Evolutionary conservation across 345 rosid species (phyloP), one percentile per base, ranked within the genome.

Genomic region (Rhodamnia rubescens): DNA sequence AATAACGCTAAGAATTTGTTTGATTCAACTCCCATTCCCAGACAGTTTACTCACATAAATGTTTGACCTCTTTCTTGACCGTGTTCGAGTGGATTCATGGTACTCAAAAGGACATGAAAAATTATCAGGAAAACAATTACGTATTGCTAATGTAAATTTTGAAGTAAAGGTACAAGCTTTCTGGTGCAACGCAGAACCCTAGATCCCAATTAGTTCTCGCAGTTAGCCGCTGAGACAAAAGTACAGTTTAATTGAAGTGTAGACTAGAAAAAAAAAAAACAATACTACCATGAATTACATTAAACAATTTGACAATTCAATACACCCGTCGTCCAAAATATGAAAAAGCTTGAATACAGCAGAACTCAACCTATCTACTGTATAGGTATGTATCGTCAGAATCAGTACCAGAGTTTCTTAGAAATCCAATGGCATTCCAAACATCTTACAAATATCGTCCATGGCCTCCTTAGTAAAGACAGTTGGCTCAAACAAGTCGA

Each of bases 371-470:
- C 78, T 32, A 18, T 64, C 22, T 18, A 29, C 53, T 24, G 8
- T n/a, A 7, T 57, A 82, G 58, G 83, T 81, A 61, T 40, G 1
- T 32, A 10, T 57, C 0, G 20, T 81, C 83, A 26, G 29, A 81
- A 51, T 81, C 54, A 26, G 18, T 21, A 21, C 55, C 26, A 50
- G 83, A 49, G 32, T 64, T 84, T 75, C 89, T 91, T 92, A 93
- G 85, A 94, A 92, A 59, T 94, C 96, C 92, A 95, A 22, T 55
- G 97, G 98, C 96, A 91, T 94, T 81, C 94, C 93, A 44, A 95
- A 97, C 95, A 95, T 86, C 90, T 94, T 93, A 85, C 93, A 94
- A 83, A 95, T 95, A 80, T 95, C 98, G 91, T 97, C 95, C 93
- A 93, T 89, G 86, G 98, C 98, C 85, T 92, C 95, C 91, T 95